These are phyloP conservation scores for Butyriboletus loyo DNA, from an alignment of 768 basidiomycete species.

Conservation along the genomic window DNA sequence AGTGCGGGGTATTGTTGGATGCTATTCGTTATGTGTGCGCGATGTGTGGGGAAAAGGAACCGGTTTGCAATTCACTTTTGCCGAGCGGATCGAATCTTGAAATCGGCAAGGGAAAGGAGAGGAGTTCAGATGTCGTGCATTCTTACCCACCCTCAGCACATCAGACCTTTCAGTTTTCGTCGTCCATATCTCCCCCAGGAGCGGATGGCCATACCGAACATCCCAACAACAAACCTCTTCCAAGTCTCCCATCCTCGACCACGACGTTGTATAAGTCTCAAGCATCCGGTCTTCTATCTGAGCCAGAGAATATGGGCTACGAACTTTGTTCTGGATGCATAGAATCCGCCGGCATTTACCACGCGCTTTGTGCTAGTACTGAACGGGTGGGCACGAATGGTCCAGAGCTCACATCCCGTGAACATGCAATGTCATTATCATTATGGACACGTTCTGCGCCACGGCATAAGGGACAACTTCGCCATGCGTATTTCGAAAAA, in stretches of 20 bases:
- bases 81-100: constrained; percentile 10
- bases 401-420: constrained; percentile 48
- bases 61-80: constrained; percentile 27
- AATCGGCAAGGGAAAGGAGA: constrained; percentile 49
- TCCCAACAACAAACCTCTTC: constrained; percentile 42
- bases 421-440: constrained; percentile 56
- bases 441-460: constrained; percentile 67
- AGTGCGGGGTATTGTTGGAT: constrained; percentile 71
- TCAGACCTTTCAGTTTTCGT: constrained; percentile 21
- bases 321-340: constrained; percentile 85
- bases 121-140: constrained; percentile 19
- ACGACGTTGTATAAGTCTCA: constrained; percentile 8
- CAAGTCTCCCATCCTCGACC: constrained; percentile 38
- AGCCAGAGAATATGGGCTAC: constrained; percentile 47
- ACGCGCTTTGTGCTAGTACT: constrained; percentile 62
- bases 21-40: constrained; percentile 89
- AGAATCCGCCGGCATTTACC: constrained; percentile 70
- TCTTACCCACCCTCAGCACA: constrained; percentile 38
- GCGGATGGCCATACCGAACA: constrained; percentile 19
- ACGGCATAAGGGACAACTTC: constrained; percentile 66
- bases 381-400: constrained; percentile 18
- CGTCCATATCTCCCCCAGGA: constrained; percentile 17
- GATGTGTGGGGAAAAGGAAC: constrained; percentile 78
- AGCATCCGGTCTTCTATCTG: background rate
- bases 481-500: constrained; percentile 86